phyloP scores from a whole-genome alignment of 2,329 filamentous ascomycete genomes.

The Cryoendolithus antarcticus region DNA sequence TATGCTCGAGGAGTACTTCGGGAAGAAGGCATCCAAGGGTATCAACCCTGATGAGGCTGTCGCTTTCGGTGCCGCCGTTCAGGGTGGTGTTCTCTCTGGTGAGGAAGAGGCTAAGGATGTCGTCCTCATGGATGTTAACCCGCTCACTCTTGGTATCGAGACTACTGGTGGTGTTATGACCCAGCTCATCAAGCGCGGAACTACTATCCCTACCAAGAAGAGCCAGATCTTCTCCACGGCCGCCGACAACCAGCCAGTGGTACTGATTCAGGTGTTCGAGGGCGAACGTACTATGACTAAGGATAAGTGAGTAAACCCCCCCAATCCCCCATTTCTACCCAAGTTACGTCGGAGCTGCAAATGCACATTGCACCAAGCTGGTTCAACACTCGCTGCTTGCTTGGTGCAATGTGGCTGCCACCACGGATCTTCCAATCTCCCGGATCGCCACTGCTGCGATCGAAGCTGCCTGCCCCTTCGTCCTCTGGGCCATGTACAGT shows the following conservation, averaged over 20 bases:
- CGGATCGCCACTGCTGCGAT: too few relatives aligned
- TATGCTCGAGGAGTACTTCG: slow-evolving; percentile 92
- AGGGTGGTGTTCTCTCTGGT: slow-evolving; percentile 87
- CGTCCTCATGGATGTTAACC: slow-evolving; percentile 88
- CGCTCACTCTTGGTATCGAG: slow-evolving; percentile 95
- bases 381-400: too few relatives aligned
- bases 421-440: too few relatives aligned
- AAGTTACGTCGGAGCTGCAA: too few relatives aligned
- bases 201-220: slow-evolving; percentile 98
- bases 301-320: slow-evolving; percentile 7
- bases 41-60: slow-evolving; percentile 99
- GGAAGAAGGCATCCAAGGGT: slow-evolving; percentile 98
- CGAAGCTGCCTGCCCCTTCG: too few relatives aligned
- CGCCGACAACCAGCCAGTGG: slow-evolving; percentile 93
- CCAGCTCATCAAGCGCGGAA: slow-evolving; percentile 96
- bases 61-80: slow-evolving; percentile 91
- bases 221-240: slow-evolving; percentile 97
- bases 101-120: slow-evolving; percentile 54
- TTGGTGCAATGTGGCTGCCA: too few relatives aligned
- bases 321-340: too few relatives aligned
- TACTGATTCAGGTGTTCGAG: slow-evolving; percentile 99
- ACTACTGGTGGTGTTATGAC: slow-evolving; percentile 97
- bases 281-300: slow-evolving; percentile 58
- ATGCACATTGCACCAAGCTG: too few relatives aligned
- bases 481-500: too few relatives aligned